Base-by-base conservation (phyloP, 139 green algal species). In the Tetradesmus lagerheimii region DNA sequence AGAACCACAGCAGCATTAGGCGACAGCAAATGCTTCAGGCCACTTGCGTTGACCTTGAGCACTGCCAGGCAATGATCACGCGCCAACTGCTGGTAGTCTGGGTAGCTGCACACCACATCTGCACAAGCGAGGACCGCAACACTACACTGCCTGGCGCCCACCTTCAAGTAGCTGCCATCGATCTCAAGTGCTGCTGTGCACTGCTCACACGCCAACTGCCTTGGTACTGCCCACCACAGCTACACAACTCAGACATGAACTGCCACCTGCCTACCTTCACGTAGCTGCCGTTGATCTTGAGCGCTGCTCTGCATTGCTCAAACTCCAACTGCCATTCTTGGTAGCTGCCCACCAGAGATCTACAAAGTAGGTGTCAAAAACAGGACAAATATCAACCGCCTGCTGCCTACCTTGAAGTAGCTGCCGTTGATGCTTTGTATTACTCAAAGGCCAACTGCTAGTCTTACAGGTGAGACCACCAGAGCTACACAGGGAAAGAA, bases 21-120 rank as follows among this genome's bases (percentile, higher is more conserved):
- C 74, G 35, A 11, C 5, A 20, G 74, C 15, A 38, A 2, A n/a
- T n/a, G n/a, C n/a, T n/a, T n/a, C n/a, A n/a, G n/a, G n/a, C n/a
- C n/a, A n/a, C n/a, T n/a, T n/a, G n/a, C 82, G 35, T 91, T 79
- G n/a, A 91, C 37, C 53, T 94, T 90, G 14, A 97, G 83, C 6
- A 95, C 95, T 8, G 83, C 82, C 5, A 86, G 93, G 91, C 93
- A 95, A 35, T 94, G 93, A 71, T 93, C 85, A 16, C 88, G 88
- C 29, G 94, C 95, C 37, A 93, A 84, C 6, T 93, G 85, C 75
- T 71, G n/a, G n/a, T n/a, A 95, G 92, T 50, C 38, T 92, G 83
- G 84, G 57, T 95, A 83, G 78, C 92, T 95, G 1, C 96, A 96
- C 27, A 95, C 96, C 23, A 92, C 78, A n/a, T 87, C 98, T 99